These are phyloP conservation scores for Eleusine indica DNA, from an alignment of 176 grass and related monocot species.

Conservation along the genomic window DNA sequence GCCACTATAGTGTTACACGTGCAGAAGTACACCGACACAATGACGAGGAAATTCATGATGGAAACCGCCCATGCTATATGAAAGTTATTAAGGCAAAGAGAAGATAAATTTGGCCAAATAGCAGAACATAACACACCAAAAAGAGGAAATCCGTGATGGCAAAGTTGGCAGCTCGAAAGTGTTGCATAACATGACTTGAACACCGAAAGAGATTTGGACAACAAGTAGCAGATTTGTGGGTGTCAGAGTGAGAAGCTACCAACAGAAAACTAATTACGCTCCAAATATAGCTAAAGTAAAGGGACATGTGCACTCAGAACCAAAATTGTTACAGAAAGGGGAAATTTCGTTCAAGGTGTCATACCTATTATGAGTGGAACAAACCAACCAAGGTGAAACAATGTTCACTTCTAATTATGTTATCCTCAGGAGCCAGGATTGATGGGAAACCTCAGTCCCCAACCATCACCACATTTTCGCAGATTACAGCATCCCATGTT, in stretches of 20 bases:
- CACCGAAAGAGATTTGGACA: slow-evolving; percentile 13
- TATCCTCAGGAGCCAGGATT: background rate
- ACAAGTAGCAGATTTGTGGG: slow-evolving; percentile 22
- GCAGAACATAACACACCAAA: background rate
- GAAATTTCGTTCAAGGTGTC: background rate
- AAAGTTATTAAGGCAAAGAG: background rate
- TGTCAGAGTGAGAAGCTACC: background rate
- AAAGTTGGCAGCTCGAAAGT: slow-evolving; percentile 10
- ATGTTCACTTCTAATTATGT: background rate
- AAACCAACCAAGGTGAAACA: background rate
- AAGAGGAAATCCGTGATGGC: slow-evolving; percentile 1
- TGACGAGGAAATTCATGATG: slow-evolving; percentile 2
- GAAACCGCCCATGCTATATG: background rate
- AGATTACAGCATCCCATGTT: background rate
- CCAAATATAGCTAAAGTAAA: background rate
- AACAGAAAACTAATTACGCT: background rate
- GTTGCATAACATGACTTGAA: background rate
- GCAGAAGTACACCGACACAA: slow-evolving; percentile 2
- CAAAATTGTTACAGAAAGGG: background rate
- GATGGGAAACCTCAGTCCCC: background rate
- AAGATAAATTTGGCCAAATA: slow-evolving; percentile 9
- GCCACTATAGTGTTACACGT: background rate
- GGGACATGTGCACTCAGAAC: background rate
- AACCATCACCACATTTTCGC: background rate
- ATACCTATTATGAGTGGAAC: background rate